Percentiles rank a stretch among this genome's conserved stretches.
phyloP scores from a whole-genome alignment of 2,329 filamentous ascomycete species.

The Blastomyces emzantsi region DNA sequence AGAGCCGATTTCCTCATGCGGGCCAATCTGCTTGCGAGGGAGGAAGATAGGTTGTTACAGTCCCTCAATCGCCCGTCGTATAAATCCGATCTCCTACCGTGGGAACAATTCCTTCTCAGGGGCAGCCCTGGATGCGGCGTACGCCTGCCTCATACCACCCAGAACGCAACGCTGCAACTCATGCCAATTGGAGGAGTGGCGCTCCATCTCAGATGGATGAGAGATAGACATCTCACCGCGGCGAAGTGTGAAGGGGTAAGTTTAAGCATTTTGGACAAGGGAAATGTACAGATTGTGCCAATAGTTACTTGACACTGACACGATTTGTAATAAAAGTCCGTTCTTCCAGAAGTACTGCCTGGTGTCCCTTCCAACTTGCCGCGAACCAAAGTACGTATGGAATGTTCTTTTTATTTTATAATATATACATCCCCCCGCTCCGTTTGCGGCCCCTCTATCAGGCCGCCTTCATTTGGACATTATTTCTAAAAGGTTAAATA shows the following conservation, averaged over 20 bases:
- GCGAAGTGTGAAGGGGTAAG: slow-evolving; percentile 5
- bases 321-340: neutral
- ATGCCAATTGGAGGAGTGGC: slow-evolving; percentile 14
- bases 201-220: slow-evolving; percentile 13
- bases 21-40: slow-evolving; percentile 9
- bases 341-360: neutral
- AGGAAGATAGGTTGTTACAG: slow-evolving; percentile 10
- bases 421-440: neutral
- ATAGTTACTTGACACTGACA: neutral
- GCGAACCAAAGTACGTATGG: neutral
- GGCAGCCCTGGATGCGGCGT: slow-evolving; percentile 14
- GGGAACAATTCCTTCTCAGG: slow-evolving; percentile 17
- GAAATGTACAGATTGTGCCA: neutral
- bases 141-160: slow-evolving; percentile 2
- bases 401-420: neutral
- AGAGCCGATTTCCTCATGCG: slow-evolving; percentile 2
- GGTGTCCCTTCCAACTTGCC: neutral
- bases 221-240: slow-evolving; percentile 1
- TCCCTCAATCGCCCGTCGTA: slow-evolving; percentile 11
- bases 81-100: slow-evolving; percentile 10
- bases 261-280: neutral
- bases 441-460: neutral
- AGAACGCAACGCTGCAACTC: slow-evolving; percentile 10
- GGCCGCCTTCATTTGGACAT: neutral
- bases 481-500: neutral